Conservation (phyloP, 176 grass and related monocot species). For the Chloris gayana region DNA sequence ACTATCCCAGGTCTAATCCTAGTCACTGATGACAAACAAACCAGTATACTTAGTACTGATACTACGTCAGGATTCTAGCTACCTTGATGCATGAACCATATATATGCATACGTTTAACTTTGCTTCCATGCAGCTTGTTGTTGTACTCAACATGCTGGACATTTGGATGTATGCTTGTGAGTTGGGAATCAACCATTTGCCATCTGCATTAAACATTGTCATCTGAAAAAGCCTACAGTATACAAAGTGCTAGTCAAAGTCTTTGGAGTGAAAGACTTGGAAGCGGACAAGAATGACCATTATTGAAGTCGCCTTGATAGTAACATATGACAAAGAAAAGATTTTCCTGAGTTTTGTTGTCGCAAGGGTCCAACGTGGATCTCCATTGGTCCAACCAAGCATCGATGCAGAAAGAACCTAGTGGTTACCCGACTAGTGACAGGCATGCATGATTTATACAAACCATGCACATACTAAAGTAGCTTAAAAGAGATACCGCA, state of each 20-base stretch:
- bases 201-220: background rate
- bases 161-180: background rate
- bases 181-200: background rate
- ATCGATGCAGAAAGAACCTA: conserved; percentile 40
- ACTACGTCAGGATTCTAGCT: background rate
- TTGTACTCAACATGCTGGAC: background rate
- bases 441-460: background rate
- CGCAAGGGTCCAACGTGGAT: conserved; percentile 44
- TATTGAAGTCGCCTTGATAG: conserved; percentile 30
- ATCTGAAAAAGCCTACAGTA: background rate
- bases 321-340: conserved; percentile 16
- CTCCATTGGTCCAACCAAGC: conserved; percentile 40
- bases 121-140: background rate
- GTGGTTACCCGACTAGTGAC: conserved; percentile 28
- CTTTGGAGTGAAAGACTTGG: conserved; percentile 45
- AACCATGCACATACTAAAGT: background rate
- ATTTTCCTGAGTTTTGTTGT: conserved; percentile 21
- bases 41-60: background rate
- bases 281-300: conserved; percentile 22
- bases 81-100: background rate
- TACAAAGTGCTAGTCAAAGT: conserved; percentile 43
- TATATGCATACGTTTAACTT: background rate
- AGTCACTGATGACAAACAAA: background rate
- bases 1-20: background rate
- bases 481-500: conserved; percentile 8